phyloP scores from a whole-genome alignment of 1,284 basidiomycete species.

The Schizophyllum amplum region DNA sequence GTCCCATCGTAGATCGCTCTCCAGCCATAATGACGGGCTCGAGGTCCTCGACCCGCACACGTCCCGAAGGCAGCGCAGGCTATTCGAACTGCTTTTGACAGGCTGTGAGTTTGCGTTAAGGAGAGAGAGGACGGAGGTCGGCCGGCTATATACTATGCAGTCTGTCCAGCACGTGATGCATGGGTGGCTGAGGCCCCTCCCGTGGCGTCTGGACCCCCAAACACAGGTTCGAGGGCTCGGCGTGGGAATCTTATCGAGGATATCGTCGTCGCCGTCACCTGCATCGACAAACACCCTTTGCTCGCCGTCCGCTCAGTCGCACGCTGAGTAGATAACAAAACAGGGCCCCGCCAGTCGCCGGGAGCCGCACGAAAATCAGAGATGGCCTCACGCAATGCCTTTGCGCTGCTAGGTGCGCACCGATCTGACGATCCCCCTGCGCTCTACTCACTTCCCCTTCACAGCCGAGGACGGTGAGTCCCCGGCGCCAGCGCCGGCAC shows the following conservation, averaged over 20 bases:
- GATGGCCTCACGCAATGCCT: background rate
- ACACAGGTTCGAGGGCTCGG: background rate
- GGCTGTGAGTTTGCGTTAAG: slow-evolving; percentile 56
- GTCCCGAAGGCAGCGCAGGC: slow-evolving; percentile 65
- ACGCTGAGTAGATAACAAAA: background rate
- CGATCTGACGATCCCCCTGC: background rate
- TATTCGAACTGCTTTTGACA: slow-evolving; percentile 83
- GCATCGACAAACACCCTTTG: background rate
- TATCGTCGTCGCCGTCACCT: background rate
- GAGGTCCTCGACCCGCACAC: slow-evolving; percentile 72
- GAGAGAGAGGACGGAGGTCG: slow-evolving; percentile 1
- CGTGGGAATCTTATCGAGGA: background rate
- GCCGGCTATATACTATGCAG: background rate
- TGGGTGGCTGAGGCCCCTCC: background rate
- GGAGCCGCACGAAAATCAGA: background rate
- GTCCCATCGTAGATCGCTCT: slow-evolving; percentile 67
- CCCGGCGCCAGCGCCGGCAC: slow-evolving; percentile 24
- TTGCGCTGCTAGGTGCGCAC: background rate
- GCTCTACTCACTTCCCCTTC: slow-evolving; percentile 10
- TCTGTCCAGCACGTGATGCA: background rate
- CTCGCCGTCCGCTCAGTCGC: background rate
- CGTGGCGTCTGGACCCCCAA: background rate
- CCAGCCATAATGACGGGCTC: slow-evolving; percentile 78
- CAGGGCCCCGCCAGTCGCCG: background rate
- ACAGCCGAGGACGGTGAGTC: slow-evolving; percentile 29